Conservation (phyloP, 306 rosid genomes). For the Trichosanthes cucumerina region DNA sequence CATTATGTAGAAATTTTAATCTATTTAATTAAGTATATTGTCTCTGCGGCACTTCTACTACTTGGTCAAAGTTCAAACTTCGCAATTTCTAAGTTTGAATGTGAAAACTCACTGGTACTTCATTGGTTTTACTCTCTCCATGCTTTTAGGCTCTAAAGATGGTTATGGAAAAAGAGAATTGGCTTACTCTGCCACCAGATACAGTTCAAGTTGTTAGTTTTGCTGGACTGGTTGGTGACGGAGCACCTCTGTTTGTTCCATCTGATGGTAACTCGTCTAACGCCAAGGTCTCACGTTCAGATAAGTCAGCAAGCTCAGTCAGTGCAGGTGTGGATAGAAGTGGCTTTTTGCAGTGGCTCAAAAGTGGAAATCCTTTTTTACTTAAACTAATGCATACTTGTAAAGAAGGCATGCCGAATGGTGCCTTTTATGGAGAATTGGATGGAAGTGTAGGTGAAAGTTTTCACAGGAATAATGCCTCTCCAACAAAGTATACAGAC, state of each 20-base stretch:
- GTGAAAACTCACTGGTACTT: background rate
- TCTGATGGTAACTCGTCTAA: conserved; percentile 38
- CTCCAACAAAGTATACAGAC: conserved; percentile 37
- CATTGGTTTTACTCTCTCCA: background rate
- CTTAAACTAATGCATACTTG: conserved; percentile 37
- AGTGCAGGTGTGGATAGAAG: conserved; percentile 36
- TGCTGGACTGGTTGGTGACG: conserved; percentile 98
- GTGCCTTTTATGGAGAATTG: conserved; percentile 38
- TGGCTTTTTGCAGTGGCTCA: conserved; percentile 72
- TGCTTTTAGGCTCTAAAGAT: conserved; percentile 69
- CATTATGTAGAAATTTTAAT: background rate
- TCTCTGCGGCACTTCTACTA: background rate
- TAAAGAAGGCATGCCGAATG: conserved; percentile 52
- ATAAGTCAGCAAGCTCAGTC: conserved; percentile 35
- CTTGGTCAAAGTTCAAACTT: background rate
- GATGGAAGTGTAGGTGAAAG: conserved; percentile 41
- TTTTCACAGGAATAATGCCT: conserved; percentile 37
- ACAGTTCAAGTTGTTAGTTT: conserved; percentile 72
- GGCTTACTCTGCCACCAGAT: conserved; percentile 72
- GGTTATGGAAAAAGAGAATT: conserved; percentile 90
- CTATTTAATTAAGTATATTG: background rate
- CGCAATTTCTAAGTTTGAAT: background rate
- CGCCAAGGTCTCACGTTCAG: conserved; percentile 29
- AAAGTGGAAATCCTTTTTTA: conserved; percentile 73
- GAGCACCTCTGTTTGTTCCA: conserved; percentile 72